A percentile compares a stretch with the other conserved stretches of the same genome.
These are phyloP conservation scores for Diaporthe vexans DNA, from an alignment of 2,329 filamentous ascomycete genomes.

Conservation along the genomic window DNA sequence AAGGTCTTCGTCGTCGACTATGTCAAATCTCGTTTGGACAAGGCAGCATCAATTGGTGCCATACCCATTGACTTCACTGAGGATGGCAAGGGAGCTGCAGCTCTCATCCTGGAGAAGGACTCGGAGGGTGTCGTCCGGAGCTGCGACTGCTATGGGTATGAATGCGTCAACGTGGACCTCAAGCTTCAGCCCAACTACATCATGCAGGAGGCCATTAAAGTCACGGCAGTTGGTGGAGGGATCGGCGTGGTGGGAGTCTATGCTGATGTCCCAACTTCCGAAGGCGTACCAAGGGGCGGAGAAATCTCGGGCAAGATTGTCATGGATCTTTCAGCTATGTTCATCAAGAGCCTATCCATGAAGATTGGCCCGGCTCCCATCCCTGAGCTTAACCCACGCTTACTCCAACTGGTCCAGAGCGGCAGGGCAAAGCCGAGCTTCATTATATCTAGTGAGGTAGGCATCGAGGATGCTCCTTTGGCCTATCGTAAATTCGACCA, in stretches of 20 bases:
- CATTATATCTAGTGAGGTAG: constrained; percentile 46
- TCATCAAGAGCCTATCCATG: constrained; percentile 41
- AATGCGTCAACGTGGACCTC: constrained; percentile 43
- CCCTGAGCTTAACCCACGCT: constrained; percentile 27
- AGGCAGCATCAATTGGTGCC: constrained; percentile 45
- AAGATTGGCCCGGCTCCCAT: constrained; percentile 38
- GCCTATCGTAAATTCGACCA: constrained; percentile 47
- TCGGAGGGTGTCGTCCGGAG: constrained; percentile 43
- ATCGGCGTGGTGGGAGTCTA: constrained; percentile 47
- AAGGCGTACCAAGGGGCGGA: constrained; percentile 41
- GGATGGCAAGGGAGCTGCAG: constrained; percentile 24
- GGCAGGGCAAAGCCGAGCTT: constrained; percentile 49
- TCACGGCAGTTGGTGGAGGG: constrained; percentile 44
- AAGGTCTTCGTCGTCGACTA: constrained; percentile 46
- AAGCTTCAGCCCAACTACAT: constrained; percentile 43
- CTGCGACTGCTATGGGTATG: constrained; percentile 44
- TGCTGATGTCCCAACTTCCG: constrained; percentile 28
- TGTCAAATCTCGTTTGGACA: constrained; percentile 43
- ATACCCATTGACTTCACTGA: constrained; percentile 45
- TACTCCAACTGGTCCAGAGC: constrained; percentile 46
- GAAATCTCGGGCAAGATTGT: constrained; percentile 35
- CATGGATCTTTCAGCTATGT: constrained; percentile 45
- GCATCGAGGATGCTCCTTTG: constrained; percentile 49
- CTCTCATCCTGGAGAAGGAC: constrained; percentile 44
- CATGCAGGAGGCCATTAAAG: constrained; percentile 41